A percentile compares a stretch with the other conserved stretches of the same genome.
These are phyloP conservation scores for Phytophthora uliginosa DNA, from an alignment of 352 stramenopile species.

Conservation along the genomic window DNA sequence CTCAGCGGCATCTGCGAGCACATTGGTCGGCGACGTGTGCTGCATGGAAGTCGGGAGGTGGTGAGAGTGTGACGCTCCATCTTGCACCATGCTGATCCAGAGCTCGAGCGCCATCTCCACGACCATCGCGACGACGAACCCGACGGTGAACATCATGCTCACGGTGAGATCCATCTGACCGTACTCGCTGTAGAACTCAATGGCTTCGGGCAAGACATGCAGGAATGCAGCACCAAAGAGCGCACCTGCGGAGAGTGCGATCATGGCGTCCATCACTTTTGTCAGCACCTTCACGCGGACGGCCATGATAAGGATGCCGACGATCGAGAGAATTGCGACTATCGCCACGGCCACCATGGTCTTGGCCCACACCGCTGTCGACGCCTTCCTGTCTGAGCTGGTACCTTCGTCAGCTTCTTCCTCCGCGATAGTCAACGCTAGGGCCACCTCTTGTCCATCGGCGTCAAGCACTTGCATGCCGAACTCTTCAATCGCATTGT, in stretches of 20 bases:
- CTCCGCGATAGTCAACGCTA: conserved; percentile 34
- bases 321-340: conserved; percentile 53
- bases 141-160: conserved; percentile 66
- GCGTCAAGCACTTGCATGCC: conserved; percentile 45
- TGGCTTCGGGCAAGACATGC: conserved; percentile 79
- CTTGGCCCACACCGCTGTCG: conserved; percentile 44
- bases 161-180: conserved; percentile 68
- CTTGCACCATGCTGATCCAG: conserved; percentile 43
- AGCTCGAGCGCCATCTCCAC: conserved; percentile 64
- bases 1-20: conserved; percentile 16
- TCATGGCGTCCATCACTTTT: conserved; percentile 53
- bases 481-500: conserved; percentile 60
- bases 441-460: conserved; percentile 19
- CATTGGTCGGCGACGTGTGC: conserved; percentile 22
- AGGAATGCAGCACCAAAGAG: conserved; percentile 83
- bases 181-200: conserved; percentile 67
- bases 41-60: conserved; percentile 42
- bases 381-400: conserved; percentile 33
- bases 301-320: conserved; percentile 50
- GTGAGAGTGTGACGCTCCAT: conserved; percentile 29
- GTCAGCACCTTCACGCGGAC: conserved; percentile 37
- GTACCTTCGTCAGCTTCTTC: conserved; percentile 23
- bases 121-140: conserved; percentile 75
- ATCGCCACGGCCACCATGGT: conserved; percentile 50
- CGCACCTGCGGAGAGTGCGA: conserved; percentile 73